Evolutionary conservation across 345 rosid species (phyloP).

Genomic region (Lepidium africanum): DNA sequence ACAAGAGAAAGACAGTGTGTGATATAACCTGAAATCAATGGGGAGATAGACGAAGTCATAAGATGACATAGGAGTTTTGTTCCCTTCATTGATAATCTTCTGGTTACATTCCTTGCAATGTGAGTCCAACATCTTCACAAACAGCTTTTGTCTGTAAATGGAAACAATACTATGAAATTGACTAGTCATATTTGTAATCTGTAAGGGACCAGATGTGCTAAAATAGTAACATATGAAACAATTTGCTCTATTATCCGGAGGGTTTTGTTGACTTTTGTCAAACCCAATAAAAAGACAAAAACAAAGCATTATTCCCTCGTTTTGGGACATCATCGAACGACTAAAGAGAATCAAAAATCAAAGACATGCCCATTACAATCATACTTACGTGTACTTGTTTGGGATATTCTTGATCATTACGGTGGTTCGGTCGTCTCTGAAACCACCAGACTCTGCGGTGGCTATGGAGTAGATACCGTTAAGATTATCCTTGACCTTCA

Average conservation of each 20-base stretch:
- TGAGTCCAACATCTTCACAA: constrained; percentile 77
- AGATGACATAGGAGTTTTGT: constrained; percentile 56
- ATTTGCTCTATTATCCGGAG: neutral
- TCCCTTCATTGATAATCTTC: constrained; percentile 40
- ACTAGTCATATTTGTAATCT: neutral
- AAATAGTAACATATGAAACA: constrained; percentile 11
- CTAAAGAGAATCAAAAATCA: neutral
- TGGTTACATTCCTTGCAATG: constrained; percentile 90
- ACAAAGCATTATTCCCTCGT: constrained; percentile 9
- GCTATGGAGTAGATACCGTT: constrained; percentile 30
- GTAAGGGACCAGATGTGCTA: neutral
- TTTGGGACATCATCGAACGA: neutral
- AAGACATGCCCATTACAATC: constrained; percentile 14
- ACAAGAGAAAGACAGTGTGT: neutral
- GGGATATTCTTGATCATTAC: constrained; percentile 99
- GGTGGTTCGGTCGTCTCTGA: constrained; percentile 65
- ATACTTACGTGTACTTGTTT: constrained; percentile 73
- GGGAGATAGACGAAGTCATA: constrained; percentile 95
- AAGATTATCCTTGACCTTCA: constrained; percentile 22
- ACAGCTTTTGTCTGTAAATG: constrained; percentile 44
- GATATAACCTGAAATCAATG: constrained; percentile 73
- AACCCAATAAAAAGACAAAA: constrained; percentile 6
- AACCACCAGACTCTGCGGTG: constrained; percentile 31
- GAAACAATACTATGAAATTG: constrained; percentile 6
- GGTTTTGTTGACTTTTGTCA: constrained; percentile 19